Percentiles rank a stretch among this genome's conserved stretches.
Evolutionary conservation across 78 protist species (phyloP).

Genomic region (Dictyostelium capitatum): DNA sequence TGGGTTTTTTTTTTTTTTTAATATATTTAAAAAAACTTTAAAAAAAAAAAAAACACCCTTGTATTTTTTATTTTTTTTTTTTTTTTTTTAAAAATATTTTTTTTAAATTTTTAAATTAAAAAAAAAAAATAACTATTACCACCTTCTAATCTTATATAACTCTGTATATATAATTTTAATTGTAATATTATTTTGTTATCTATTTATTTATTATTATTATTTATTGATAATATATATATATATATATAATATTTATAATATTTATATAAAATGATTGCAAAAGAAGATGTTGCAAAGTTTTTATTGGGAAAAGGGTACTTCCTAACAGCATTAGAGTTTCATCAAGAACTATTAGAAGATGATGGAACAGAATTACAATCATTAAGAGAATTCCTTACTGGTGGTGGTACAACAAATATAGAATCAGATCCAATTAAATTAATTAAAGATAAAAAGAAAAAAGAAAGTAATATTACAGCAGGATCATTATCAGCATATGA

Average conservation of each 20-base stretch:
- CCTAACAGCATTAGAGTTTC: conserved; percentile 72
- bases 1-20: background rate
- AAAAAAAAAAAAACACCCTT: background rate
- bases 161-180: background rate
- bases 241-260: background rate
- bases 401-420: background rate
- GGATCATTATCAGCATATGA: background rate
- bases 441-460: conserved; percentile 5
- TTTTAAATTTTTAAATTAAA: too few relatives aligned
- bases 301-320: conserved; percentile 65
- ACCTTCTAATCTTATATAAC: too few relatives aligned
- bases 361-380: conserved; percentile 63
- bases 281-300: conserved; percentile 68
- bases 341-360: conserved; percentile 74
- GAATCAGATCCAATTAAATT: conserved; percentile 12
- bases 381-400: background rate
- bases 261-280: conserved; percentile 20
- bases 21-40: background rate
- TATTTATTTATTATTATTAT: background rate
- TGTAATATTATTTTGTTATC: background rate
- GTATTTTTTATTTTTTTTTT: background rate
- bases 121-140: too few relatives aligned
- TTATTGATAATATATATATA: background rate
- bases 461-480: background rate
- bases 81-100: background rate